Conservation (phyloP, 2,329 filamentous ascomycete species). For the Sordariomycetes sp. region DNA sequence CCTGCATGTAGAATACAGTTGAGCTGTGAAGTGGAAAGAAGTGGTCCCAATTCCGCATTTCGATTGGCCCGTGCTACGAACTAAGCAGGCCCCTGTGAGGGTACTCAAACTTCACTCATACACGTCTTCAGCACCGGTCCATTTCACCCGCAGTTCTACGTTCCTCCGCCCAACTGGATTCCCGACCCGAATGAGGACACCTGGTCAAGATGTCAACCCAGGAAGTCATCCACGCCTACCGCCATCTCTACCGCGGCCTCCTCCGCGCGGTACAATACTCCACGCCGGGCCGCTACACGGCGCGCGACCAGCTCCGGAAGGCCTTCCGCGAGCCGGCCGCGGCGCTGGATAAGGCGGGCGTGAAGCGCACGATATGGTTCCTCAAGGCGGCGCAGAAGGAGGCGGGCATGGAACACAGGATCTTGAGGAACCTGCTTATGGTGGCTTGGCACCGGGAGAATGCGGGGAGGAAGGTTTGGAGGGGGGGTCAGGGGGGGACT, state of each 20-base stretch:
- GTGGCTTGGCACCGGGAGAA: conserved; percentile 26
- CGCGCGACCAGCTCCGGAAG: conserved; percentile 43
- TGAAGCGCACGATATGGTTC: conserved; percentile 58
- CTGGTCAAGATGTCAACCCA: conserved; percentile 9
- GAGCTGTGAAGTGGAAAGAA: not conserved
- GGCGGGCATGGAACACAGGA: conserved; percentile 56
- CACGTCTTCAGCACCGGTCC: not conserved
- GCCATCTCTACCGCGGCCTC: conserved; percentile 51
- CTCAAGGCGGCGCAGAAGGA: conserved; percentile 48
- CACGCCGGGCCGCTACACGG: conserved; percentile 49
- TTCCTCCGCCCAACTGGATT: not conserved
- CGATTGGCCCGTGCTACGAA: too few species aligned
- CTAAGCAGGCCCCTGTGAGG: too few species aligned
- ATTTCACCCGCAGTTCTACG: not conserved
- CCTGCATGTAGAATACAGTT: not conserved
- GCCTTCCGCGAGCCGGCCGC: conserved; percentile 36
- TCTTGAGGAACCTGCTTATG: conserved; percentile 55
- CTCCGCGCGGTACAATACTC: conserved; percentile 63
- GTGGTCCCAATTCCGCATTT: too few species aligned
- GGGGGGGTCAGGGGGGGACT: conserved; percentile 7
- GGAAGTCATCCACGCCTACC: conserved; percentile 51
- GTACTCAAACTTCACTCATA: too few species aligned
- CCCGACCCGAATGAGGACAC: not conserved
- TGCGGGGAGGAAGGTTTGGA: conserved; percentile 11
- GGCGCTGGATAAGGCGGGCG: conserved; percentile 33